Base-by-base conservation (phyloP, 192 early-diverging fungal genomes). In the Podila verticillata region DNA sequence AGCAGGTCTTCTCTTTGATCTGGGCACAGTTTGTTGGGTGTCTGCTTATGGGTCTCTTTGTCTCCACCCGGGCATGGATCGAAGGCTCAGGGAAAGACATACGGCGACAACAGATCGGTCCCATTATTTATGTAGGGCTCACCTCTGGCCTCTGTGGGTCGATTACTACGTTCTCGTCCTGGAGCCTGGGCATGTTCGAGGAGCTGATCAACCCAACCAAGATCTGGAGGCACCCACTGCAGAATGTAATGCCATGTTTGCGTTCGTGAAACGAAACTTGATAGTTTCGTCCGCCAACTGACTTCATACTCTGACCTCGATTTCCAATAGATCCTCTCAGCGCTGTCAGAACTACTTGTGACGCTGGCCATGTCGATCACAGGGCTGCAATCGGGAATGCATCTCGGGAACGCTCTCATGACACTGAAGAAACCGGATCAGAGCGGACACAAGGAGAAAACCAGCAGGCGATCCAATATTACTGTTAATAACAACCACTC, bases 111-210 rank as follows among this genome's bases (percentile, higher is more conserved):
- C 62, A 75, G 83, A 49, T 84, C 69, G 56, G 81, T 57, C 15
- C 74, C 30, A 70, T 87, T 10, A 39, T 92, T 6, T 84, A 91
- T 57, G 66, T 87, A 12, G 92, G 84, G 0, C 34, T 94, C 0
- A 84, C 88, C 15, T 90, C 89, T 7, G 94, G 94, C 4, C 86
- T 95, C 36, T 95, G 94, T 65, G 94, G 94, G 0, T 95, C 94
- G 1, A 93, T 95, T 10, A 95, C 94, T 0, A 92, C 92, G 1
- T 95, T 95, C 65, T 95, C 94, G 17, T 92, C 92, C 1, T 95
- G 92, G 92, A 89, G 88, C 63, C 69, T 93, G 36, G 85, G 72
- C 7, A 83, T 88, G 4, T 92, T 89, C 63, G 31, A 74, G 39
- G 82, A 80, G 32, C 68, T 88, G 34, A 67, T 83, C 35, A 86